Conservation (phyloP, 495 filamentous ascomycete genomes). For the Aspergillus cristatus region DNA sequence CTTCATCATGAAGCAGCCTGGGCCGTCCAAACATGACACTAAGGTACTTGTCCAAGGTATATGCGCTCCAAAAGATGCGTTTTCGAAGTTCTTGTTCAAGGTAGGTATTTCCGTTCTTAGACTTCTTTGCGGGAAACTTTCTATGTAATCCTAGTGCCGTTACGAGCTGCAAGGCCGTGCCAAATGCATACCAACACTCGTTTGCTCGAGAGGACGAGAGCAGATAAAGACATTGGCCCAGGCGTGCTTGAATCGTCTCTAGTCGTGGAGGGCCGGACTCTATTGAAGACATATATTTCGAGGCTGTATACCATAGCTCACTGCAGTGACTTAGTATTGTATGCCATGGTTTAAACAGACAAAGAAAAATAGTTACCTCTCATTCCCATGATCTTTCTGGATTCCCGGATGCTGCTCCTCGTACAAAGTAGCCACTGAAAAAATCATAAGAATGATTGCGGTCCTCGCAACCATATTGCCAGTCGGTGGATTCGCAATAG, state of each 20-base stretch:
- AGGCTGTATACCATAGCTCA: conserved; percentile 36
- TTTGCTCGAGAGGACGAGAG: conserved; percentile 39
- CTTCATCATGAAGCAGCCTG: conserved; percentile 41
- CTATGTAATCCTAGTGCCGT: conserved; percentile 37
- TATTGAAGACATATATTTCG: conserved; percentile 31
- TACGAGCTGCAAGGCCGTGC: conserved; percentile 36
- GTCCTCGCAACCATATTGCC: conserved; percentile 33
- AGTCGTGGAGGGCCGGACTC: conserved; percentile 35
- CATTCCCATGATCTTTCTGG: conserved; percentile 12
- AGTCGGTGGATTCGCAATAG: conserved; percentile 24
- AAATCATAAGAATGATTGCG: conserved; percentile 35
- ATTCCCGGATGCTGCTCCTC: conserved; percentile 19
- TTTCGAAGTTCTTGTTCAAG: conserved; percentile 37
- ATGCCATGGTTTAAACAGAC: neutral
- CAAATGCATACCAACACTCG: conserved; percentile 42
- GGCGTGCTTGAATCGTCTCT: conserved; percentile 35
- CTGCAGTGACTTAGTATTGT: no score
- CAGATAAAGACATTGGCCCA: conserved; percentile 38
- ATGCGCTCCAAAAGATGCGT: conserved; percentile 49
- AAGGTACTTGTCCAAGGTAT: conserved; percentile 49
- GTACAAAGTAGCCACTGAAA: conserved; percentile 33
- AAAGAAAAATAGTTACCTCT: conserved; percentile 14
- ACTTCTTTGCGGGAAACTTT: conserved; percentile 21
- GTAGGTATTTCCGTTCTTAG: conserved; percentile 23
- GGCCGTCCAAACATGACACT: conserved; percentile 47